Percentiles rank a stretch among this genome's conserved stretches.
These are phyloP conservation scores for Mucor plumbeus DNA, from an alignment of 371 early-diverging fungal genomes.

Conservation along the genomic window DNA sequence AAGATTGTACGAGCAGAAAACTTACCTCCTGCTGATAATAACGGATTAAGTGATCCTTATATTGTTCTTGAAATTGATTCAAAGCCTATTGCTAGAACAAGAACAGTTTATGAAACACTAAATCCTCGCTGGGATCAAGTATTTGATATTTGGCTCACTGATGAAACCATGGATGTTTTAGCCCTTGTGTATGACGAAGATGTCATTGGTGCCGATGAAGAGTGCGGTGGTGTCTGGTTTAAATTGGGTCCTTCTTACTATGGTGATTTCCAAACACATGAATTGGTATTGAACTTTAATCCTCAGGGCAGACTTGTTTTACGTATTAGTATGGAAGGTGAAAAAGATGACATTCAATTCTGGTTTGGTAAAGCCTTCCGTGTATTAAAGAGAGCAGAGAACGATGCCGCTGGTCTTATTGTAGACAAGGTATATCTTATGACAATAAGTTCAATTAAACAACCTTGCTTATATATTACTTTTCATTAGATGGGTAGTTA, in stretches of 20 bases:
- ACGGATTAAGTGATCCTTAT: slow-evolving; percentile 74
- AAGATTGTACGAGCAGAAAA: slow-evolving; percentile 66
- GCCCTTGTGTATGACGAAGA: slow-evolving; percentile 81
- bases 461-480: too few relatives aligned
- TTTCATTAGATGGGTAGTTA: slow-evolving; percentile 55
- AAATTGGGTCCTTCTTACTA: slow-evolving; percentile 65
- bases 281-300: slow-evolving; percentile 82
- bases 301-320: slow-evolving; percentile 84
- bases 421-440: slow-evolving; percentile 63
- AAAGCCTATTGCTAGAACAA: slow-evolving; percentile 62
- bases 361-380: slow-evolving; percentile 89
- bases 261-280: slow-evolving; percentile 79
- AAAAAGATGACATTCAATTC: slow-evolving; percentile 91
- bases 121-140: slow-evolving; percentile 94
- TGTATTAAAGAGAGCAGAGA: slow-evolving; percentile 72
- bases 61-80: slow-evolving; percentile 70
- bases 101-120: slow-evolving; percentile 71
- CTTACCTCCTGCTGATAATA: slow-evolving; percentile 58
- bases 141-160: slow-evolving; percentile 74
- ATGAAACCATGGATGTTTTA: slow-evolving; percentile 63
- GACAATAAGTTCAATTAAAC: background rate
- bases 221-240: slow-evolving; percentile 75
- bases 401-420: slow-evolving; percentile 73
- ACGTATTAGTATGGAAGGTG: slow-evolving; percentile 88
- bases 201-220: slow-evolving; percentile 80